Percentiles rank a stretch among this genome's conserved stretches.
Conservation (phyloP, 805 yeast species). For the Ogataea methanolica region DNA sequence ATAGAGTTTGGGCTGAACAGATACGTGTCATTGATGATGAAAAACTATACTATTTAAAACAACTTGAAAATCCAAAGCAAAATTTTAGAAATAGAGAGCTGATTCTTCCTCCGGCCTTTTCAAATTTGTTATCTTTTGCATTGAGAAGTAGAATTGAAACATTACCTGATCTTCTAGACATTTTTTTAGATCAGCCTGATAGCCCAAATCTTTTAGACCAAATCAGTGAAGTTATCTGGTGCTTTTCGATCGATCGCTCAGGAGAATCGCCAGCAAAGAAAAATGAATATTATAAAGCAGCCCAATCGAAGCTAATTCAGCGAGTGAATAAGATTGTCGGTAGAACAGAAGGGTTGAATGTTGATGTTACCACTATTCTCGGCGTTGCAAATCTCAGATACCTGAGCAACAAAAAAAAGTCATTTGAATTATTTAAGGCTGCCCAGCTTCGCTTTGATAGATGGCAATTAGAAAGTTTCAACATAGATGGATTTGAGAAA, state of each 20-base stretch:
- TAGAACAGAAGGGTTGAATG: slow-evolving; percentile 10
- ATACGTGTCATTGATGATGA: slow-evolving; percentile 25
- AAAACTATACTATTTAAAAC: slow-evolving; percentile 20
- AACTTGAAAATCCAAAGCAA: slow-evolving; percentile 6
- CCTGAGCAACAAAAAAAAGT: slow-evolving; percentile 18
- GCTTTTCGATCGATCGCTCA: slow-evolving; percentile 25
- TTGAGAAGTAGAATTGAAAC: slow-evolving; percentile 17
- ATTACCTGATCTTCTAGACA: slow-evolving; percentile 18
- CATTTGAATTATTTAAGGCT: slow-evolving; percentile 21
- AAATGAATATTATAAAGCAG: slow-evolving; percentile 16
- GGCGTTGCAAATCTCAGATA: slow-evolving; percentile 26
- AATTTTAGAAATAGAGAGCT: slow-evolving; percentile 12
- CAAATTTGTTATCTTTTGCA: slow-evolving; percentile 23
- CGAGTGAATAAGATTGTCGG: slow-evolving; percentile 17
- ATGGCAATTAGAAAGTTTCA: slow-evolving; percentile 29
- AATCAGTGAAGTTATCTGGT: slow-evolving; percentile 28
- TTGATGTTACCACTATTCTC: slow-evolving; percentile 25
- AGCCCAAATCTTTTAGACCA: slow-evolving; percentile 16
- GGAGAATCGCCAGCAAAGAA: slow-evolving; percentile 22
- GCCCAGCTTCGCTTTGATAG: slow-evolving; percentile 28
- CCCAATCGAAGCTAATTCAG: slow-evolving; percentile 24
- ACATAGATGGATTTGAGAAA: slow-evolving; percentile 28
- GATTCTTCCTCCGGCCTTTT: slow-evolving; percentile 25
- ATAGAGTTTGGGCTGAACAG: slow-evolving; percentile 14
- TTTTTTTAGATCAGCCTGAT: slow-evolving; percentile 11